Conservation (phyloP, 2,329 filamentous ascomycete genomes). For the Torrubiellomyces zombiae region DNA sequence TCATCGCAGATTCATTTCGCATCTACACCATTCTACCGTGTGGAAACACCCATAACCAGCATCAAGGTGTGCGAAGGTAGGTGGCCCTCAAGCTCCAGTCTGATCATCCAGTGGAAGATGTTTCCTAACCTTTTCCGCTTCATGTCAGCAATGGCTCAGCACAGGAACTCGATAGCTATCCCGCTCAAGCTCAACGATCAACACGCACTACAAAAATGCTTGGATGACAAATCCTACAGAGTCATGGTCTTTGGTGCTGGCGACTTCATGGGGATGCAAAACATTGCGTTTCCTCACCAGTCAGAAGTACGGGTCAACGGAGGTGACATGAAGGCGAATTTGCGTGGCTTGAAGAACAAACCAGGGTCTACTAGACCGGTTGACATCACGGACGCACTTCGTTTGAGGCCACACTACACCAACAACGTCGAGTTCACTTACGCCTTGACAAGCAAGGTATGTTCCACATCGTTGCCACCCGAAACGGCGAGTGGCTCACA, state of each 20-base stretch:
- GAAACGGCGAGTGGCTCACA: too few relatives aligned
- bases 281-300: conserved; percentile 82
- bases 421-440: conserved; percentile 82
- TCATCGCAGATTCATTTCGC: too few relatives aligned
- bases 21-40: conserved; percentile 69
- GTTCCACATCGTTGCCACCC: too few relatives aligned
- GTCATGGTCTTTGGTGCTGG: conserved; percentile 74
- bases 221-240: conserved; percentile 43
- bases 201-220: conserved; percentile 35
- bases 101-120: conserved; percentile 13
- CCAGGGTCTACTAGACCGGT: conserved; percentile 86
- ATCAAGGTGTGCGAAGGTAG: conserved; percentile 57
- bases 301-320: conserved; percentile 84
- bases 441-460: conserved; percentile 74
- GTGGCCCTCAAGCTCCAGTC: not conserved
- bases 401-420: conserved; percentile 50
- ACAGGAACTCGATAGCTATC: conserved; percentile 30
- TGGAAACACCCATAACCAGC: conserved; percentile 47
- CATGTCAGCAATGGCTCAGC: conserved; percentile 34
- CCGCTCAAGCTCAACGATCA: conserved; percentile 32
- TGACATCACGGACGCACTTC: conserved; percentile 68
- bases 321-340: conserved; percentile 79
- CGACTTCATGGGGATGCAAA: conserved; percentile 46
- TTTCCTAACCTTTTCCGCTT: conserved; percentile 5
- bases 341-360: conserved; percentile 89